Percentiles rank a stretch among this genome's conserved stretches.
These are phyloP conservation scores for Ogataea trehaloabstinens DNA, from an alignment of 805 yeast genomes.

Conservation along the genomic window DNA sequence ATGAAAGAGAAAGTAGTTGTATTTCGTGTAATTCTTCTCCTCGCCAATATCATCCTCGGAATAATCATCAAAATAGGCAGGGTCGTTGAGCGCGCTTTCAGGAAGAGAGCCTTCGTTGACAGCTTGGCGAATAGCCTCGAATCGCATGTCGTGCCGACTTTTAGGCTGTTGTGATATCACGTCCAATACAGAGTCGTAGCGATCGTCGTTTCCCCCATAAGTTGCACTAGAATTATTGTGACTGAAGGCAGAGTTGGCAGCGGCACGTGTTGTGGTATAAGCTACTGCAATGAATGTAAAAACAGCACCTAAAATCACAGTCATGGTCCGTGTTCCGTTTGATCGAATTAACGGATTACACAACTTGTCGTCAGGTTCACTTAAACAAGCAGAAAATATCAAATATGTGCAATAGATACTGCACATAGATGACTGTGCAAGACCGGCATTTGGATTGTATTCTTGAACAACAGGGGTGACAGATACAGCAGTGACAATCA, in stretches of 20 bases:
- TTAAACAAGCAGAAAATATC: slow-evolving; percentile 87
- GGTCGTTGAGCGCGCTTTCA: slow-evolving; percentile 81
- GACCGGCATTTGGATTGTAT: slow-evolving; percentile 89
- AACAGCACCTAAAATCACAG: slow-evolving; percentile 84
- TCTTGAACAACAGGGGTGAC: slow-evolving; percentile 85
- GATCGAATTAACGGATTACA: slow-evolving; percentile 94
- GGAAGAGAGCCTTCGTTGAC: slow-evolving; percentile 96
- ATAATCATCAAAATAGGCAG: slow-evolving; percentile 49
- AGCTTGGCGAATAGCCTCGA: slow-evolving; percentile 87
- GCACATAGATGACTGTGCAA: slow-evolving; percentile 96
- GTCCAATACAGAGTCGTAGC: slow-evolving; percentile 42
- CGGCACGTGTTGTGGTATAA: slow-evolving; percentile 96
- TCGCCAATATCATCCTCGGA: slow-evolving; percentile 51
- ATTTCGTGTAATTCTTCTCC: slow-evolving; percentile 62
- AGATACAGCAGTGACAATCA: slow-evolving; percentile 67
- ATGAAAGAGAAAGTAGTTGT: slow-evolving; percentile 87
- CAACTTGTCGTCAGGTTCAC: slow-evolving; percentile 91
- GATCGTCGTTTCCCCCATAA: slow-evolving; percentile 24
- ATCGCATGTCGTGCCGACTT: slow-evolving; percentile 66
- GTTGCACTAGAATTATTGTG: slow-evolving; percentile 26
- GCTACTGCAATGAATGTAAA: slow-evolving; percentile 95
- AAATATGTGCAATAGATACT: slow-evolving; percentile 89
- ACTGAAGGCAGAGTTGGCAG: slow-evolving; percentile 70
- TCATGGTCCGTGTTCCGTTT: slow-evolving; percentile 83
- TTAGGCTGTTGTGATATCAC: slow-evolving; percentile 49